Conservation (phyloP, 2,329 filamentous ascomycete species). For the Stenocarpella maydis region DNA sequence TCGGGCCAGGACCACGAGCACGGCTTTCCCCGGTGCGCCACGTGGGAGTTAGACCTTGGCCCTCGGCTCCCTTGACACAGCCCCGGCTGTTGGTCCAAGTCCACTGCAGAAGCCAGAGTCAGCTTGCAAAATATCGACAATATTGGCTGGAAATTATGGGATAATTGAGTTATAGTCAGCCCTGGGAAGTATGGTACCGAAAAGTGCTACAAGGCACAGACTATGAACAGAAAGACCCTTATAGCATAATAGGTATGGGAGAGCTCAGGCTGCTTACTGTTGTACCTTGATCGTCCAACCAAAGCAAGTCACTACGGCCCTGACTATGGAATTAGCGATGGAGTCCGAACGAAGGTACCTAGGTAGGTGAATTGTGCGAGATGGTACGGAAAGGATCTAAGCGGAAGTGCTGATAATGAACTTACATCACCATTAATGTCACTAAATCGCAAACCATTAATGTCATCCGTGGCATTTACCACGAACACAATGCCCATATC, state of each 20-base stretch:
- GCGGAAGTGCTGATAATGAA: background rate
- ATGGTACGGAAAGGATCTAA: background rate
- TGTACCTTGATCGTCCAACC: background rate
- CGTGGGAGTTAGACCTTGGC: slow-evolving; percentile 39
- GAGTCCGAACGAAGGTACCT: fast-evolving
- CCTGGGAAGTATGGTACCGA: background rate
- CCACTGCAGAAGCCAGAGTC: background rate
- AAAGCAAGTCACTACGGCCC: background rate
- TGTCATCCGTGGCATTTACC: too few relatives aligned
- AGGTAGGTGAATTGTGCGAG: background rate
- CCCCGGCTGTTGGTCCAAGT: slow-evolving; percentile 41
- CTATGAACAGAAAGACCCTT: background rate
- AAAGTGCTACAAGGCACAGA: background rate
- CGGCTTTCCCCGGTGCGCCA: slow-evolving; percentile 38
- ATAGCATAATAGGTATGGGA: background rate
- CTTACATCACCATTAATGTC: too few relatives aligned
- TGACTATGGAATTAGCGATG: background rate
- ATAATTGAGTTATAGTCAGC: background rate
- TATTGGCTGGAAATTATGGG: too few relatives aligned
- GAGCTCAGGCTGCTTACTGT: background rate
- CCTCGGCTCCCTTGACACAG: slow-evolving; percentile 34
- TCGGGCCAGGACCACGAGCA: slow-evolving; percentile 31
- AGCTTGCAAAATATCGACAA: background rate
- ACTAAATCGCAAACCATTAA: too few relatives aligned
- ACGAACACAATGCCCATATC: too few relatives aligned